Base-by-base conservation (phyloP, 108 stramenopile species). In the Asterionellopsis glacialis region DNA sequence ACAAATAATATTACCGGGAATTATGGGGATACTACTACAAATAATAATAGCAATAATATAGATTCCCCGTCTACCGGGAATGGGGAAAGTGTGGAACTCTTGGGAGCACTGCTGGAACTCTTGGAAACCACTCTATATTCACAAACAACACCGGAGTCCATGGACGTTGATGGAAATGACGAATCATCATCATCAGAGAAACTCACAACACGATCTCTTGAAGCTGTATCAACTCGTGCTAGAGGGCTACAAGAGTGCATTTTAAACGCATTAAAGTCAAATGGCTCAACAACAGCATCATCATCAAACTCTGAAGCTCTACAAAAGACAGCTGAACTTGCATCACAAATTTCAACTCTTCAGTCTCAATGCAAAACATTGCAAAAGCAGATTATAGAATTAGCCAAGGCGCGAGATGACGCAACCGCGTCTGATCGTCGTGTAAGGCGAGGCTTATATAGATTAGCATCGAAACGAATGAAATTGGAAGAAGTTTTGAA, bases 371-470 rank as follows among this genome's bases (percentile, higher is more conserved):
- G 67, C 19, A 40, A 62, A 11, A 55, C 65, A 25, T 63, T 76
- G 33, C 63, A 85, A 64, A 68, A 63, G 33, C 67, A 81, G 54
- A 68, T 88, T 18, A 59, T 61, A 50, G 91, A 93, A 62, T 62
- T 93, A 50, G 76, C 84, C 0, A 57, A 75, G 23, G 73, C 84
- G 4, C 63, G 84, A 23, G 88, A 89, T 57, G 85, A 85, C 63
- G 75, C 84, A 11, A 51, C 59, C 19, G 67, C 80, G 19, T 80
- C 76, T 0, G 91, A 93, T 40, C 72, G 82, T 44, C 72, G 84
- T 38, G 76, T 89, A n/a, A 61, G 91, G 40, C 77, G 91, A 42
- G 83, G 86, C 16, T 47, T 93, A 9, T 88, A 93, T 74, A 76
- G 88, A 27, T 66, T 93, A n/a, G 80, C 83, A 0, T 63, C 81